Evolutionary conservation across 176 grass and related monocot genomes (phyloP), one percentile per base, ranked within the genome.

Genomic region (Alopecurus myosuroides): DNA sequence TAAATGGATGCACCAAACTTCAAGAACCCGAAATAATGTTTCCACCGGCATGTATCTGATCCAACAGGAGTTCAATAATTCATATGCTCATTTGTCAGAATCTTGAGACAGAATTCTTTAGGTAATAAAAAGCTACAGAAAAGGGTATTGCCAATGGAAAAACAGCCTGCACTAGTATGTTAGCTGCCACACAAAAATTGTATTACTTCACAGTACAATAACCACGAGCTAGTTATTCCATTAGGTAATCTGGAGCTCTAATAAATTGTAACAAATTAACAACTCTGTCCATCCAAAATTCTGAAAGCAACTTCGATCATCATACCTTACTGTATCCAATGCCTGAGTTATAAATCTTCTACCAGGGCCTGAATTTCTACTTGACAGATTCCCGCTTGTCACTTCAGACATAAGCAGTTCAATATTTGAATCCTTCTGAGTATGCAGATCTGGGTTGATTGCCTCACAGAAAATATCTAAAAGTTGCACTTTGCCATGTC

Each of bases 381-480:
- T 77, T 63, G 81, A 66, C 12, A 77, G 45, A 60, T 87, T 88
- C 20, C 57, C 80, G 77, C 73, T 55, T 62, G 9, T 81, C 66
- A 36, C 46, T 77, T 84, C 25, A 81, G 72, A 82, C 28, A 74
- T 71, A 26, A 74, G 66, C 66, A 86, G 39, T 33, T 74, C 85
- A 82, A 49, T 35, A 5, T 88, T 87, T 74, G 77, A 83, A 73
- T 28, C 42, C 34, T 67, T 91, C 37, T 72, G 73, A 66, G 49
- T 85, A 50, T 75, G 77, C 29, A 89, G 53, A 82, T 85, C 19
- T 67, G 89, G 89, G 77, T 93, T 80, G 57, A 83, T 80, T 25
- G 91, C 95, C 68, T 98, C 93, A 6, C 93, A 95, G 76, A 94
- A 93, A 73, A 98, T 93, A 86, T 98, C 92, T 53, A 98, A 77